Conservation (phyloP, 495 filamentous ascomycete species). For the Lasiosphaeriaceae sp. region DNA sequence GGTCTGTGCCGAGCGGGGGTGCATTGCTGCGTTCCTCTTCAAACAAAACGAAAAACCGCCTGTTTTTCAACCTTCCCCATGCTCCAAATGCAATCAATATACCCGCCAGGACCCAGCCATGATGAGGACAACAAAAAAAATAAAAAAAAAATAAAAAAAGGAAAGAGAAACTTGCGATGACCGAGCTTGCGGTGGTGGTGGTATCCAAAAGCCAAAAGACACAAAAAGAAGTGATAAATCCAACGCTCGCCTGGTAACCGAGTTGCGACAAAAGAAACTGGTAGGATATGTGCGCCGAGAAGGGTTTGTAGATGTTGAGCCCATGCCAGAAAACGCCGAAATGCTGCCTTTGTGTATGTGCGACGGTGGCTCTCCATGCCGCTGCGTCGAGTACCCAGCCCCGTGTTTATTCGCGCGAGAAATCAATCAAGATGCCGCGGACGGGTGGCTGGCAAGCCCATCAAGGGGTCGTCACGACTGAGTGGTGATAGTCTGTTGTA, state of each 20-base stretch:
- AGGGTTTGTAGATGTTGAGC: constrained; percentile 27
- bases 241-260: constrained; percentile 41
- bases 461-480: constrained; percentile 38
- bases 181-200: constrained; percentile 40
- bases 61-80: constrained; percentile 36
- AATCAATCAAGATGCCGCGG: background rate
- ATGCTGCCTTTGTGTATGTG: constrained; percentile 30
- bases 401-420: constrained; percentile 3
- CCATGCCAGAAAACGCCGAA: constrained; percentile 38
- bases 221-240: background rate
- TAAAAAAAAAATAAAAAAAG: constrained; percentile 23
- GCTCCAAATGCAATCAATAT: constrained; percentile 48
- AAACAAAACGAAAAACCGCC: constrained; percentile 32
- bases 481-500: constrained; percentile 28
- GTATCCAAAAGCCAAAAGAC: constrained; percentile 25
- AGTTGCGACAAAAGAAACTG: constrained; percentile 20
- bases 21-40: constrained; percentile 52
- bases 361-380: constrained; percentile 4
- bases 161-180: constrained; percentile 29
- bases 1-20: constrained; percentile 41
- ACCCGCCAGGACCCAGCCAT: constrained; percentile 45
- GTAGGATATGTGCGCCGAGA: constrained; percentile 19
- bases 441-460: constrained; percentile 15
- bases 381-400: constrained; percentile 12
- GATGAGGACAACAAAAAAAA: constrained; percentile 30